Evolutionary conservation across 2,329 filamentous ascomycete species (phyloP).

Genomic region (Sporothrix dimorphospora): DNA sequence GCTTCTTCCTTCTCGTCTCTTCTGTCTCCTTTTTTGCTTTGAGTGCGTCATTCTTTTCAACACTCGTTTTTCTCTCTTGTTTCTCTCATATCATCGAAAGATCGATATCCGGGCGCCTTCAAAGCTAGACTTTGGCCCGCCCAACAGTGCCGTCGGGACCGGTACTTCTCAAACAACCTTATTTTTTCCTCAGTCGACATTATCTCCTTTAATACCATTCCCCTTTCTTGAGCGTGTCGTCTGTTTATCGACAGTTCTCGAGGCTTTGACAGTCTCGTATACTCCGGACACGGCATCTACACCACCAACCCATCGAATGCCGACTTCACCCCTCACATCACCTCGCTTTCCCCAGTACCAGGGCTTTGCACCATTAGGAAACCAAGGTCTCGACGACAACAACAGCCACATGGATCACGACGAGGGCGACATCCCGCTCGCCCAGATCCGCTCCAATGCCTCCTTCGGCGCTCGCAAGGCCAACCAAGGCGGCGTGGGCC

Average conservation of each 20-base stretch:
- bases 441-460: constrained; percentile 57
- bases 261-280: constrained; percentile 27
- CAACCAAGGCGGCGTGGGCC: constrained; percentile 41
- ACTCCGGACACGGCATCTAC: not conserved
- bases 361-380: constrained; percentile 35
- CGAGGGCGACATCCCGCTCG: constrained; percentile 58
- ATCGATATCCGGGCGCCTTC: constrained; percentile 18
- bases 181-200: not conserved
- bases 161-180: constrained; percentile 14
- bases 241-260: not conserved
- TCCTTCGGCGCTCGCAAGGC: constrained; percentile 52
- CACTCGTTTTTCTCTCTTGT: not conserved
- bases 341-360: constrained; percentile 34
- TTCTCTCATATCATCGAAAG: not conserved
- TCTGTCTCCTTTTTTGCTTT: not conserved
- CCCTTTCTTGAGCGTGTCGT: not conserved
- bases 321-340: constrained; percentile 32
- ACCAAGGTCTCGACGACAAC: constrained; percentile 26
- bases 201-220: not conserved
- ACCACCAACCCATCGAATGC: constrained; percentile 24
- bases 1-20: not conserved
- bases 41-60: not conserved
- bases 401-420: constrained; percentile 38
- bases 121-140: constrained; percentile 27
- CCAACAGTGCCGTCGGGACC: constrained; percentile 9